These are phyloP conservation scores for Diaporthe nobilis DNA, from an alignment of 2,329 filamentous ascomycete species.

Conservation along the genomic window DNA sequence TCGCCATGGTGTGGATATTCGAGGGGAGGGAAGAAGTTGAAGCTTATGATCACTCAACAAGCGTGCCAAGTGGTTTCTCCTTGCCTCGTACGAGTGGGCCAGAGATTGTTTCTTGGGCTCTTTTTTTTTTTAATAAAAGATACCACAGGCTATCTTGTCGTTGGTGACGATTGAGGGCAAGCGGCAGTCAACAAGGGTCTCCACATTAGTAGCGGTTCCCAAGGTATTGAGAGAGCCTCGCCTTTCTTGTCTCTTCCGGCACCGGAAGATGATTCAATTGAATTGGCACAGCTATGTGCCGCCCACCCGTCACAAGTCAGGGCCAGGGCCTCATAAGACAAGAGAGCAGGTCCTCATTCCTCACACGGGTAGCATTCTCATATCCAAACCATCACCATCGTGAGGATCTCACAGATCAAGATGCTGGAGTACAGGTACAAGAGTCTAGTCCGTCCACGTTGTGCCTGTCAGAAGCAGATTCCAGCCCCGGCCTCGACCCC, in stretches of 20 bases:
- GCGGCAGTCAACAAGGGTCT: neutral
- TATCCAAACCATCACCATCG: neutral
- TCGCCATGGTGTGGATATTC: slow-evolving; percentile 45
- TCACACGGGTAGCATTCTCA: neutral
- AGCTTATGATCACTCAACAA: neutral
- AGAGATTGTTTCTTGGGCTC: too few relatives aligned
- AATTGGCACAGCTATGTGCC: neutral
- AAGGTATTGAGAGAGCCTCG: slow-evolving; percentile 5
- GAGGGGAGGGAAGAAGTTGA: neutral
- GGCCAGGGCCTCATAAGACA: neutral
- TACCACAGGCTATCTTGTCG: neutral
- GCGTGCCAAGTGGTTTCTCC: neutral
- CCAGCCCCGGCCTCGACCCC: neutral
- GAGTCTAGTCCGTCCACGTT: neutral
- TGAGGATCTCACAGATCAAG: neutral
- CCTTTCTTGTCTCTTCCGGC: slow-evolving; percentile 9
- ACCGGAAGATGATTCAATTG: slow-evolving; percentile 16
- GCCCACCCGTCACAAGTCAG: neutral
- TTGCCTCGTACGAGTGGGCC: neutral
- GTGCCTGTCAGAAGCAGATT: neutral
- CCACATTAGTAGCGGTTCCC: slow-evolving; percentile 8
- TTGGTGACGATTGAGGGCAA: neutral
- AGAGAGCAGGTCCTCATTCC: neutral
- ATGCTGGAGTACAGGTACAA: neutral
- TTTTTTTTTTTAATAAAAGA: neutral